Conservation (phyloP, 139 green algal species). For the Mesostigma viride region DNA sequence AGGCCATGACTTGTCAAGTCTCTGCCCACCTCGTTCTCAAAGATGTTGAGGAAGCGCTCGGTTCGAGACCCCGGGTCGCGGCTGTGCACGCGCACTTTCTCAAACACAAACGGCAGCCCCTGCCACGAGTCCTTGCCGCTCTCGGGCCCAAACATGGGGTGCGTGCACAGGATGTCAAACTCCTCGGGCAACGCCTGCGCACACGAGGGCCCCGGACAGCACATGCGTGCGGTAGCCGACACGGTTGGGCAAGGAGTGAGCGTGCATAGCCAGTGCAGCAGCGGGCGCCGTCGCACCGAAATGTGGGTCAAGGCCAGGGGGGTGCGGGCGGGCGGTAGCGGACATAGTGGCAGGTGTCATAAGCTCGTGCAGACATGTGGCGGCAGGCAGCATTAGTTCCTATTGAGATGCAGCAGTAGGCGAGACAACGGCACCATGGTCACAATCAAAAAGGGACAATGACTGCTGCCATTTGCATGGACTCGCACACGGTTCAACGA, state of each 20-base stretch:
- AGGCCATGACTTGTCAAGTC: too few species aligned
- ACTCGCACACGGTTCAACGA: too few species aligned
- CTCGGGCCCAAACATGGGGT: slow-evolving; percentile 99
- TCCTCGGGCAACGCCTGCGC: slow-evolving; percentile 37
- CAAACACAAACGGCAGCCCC: slow-evolving; percentile 68
- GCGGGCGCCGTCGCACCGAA: too few species aligned
- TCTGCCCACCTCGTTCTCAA: slow-evolving; percentile 27
- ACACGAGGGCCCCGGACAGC: background rate
- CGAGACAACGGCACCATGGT: too few species aligned
- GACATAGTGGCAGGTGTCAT: too few species aligned
- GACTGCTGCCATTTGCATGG: too few species aligned
- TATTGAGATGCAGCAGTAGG: too few species aligned
- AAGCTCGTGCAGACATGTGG: too few species aligned
- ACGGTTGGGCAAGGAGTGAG: background rate
- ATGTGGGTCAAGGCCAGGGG: too few species aligned
- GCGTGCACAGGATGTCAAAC: slow-evolving; percentile 96
- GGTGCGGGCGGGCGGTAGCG: too few species aligned
- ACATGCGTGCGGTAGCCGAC: background rate
- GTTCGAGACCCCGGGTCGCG: slow-evolving; percentile 3
- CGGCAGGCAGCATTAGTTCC: too few species aligned
- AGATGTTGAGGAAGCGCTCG: slow-evolving; percentile 30
- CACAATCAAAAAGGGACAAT: too few species aligned
- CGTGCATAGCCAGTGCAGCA: background rate
- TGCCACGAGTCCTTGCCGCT: slow-evolving; percentile 73
- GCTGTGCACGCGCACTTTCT: slow-evolving; percentile 57